Evolutionary conservation across 1,139 yeast genomes (phyloP).

Genomic region (Hyphopichia fennica): DNA sequence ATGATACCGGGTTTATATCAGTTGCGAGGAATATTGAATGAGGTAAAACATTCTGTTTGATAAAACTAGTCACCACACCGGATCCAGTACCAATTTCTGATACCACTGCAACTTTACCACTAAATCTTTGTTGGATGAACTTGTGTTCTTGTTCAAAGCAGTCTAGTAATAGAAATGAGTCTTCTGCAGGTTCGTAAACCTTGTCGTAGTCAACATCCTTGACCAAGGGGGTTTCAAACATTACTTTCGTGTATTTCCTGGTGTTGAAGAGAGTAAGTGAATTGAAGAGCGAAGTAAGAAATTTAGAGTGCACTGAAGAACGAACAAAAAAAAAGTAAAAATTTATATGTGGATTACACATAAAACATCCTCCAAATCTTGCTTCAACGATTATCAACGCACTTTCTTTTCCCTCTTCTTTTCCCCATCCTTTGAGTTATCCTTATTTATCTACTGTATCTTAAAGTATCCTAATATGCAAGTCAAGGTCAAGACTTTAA

Average conservation of each 20-base stretch:
- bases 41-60: constrained; percentile 53
- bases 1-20: constrained; percentile 80
- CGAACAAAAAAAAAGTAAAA: no score
- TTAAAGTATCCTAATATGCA: no score
- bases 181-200: constrained; percentile 95
- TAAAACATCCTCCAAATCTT: no score
- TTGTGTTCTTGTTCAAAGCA: constrained; percentile 61
- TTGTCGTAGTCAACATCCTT: constrained; percentile 31
- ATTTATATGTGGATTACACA: no score
- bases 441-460: no score
- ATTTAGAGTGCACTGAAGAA: no score
- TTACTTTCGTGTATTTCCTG: no score
- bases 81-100: constrained; percentile 93
- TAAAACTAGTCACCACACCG: constrained; percentile 80
- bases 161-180: constrained; percentile 79
- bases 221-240: constrained; percentile 46
- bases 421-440: no score
- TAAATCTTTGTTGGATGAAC: constrained; percentile 30
- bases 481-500: constrained; percentile 70
- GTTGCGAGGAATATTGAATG: constrained; percentile 60
- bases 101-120: constrained; percentile 48
- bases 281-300: no score
- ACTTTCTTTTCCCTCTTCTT: no score
- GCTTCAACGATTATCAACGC: no score
- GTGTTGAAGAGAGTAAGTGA: no score